These are phyloP conservation scores for Pichia cabralensis DNA, from an alignment of 805 yeast genomes.

Conservation along the genomic window DNA sequence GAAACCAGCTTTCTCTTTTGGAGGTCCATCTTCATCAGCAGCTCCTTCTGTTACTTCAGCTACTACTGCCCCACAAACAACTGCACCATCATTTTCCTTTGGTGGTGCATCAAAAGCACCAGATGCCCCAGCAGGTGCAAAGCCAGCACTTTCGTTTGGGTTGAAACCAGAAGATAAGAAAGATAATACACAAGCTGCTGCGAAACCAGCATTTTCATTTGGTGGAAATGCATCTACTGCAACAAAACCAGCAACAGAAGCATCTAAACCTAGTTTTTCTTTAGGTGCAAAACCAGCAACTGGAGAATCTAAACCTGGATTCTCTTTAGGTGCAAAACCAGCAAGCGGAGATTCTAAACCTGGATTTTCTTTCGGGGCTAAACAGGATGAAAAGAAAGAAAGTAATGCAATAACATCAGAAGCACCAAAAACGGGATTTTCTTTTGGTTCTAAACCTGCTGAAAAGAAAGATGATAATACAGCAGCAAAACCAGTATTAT, in stretches of 20 bases:
- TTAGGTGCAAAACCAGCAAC: constrained; percentile 9
- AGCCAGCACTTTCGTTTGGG: neutral
- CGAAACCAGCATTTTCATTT: constrained; percentile 11
- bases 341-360: constrained; percentile 7
- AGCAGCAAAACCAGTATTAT: neutral
- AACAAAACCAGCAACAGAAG: constrained; percentile 5
- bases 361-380: constrained; percentile 15
- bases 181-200: constrained; percentile 2
- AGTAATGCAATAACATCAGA: no score
- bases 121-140: neutral
- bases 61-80: constrained; percentile 2
- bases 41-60: constrained; percentile 1
- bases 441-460: constrained; percentile 12
- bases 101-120: constrained; percentile 4
- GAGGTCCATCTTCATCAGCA: constrained; percentile 5
- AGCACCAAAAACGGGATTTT: constrained; percentile 8
- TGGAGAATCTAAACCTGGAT: constrained; percentile 6
- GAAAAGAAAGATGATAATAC: constrained; percentile 1
- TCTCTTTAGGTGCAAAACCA: constrained; percentile 10
- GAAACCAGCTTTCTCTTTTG: constrained; percentile 10
- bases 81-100: constrained; percentile 7
- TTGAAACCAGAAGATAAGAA: constrained; percentile 9
- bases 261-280: constrained; percentile 2
- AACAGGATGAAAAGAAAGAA: constrained; percentile 9
- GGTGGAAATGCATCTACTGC: constrained; percentile 2